Percentiles rank a stretch among this genome's conserved stretches.
These are phyloP conservation scores for Aspergillus sp. DNA, from an alignment of 2,329 filamentous ascomycete species.

Conservation along the genomic window DNA sequence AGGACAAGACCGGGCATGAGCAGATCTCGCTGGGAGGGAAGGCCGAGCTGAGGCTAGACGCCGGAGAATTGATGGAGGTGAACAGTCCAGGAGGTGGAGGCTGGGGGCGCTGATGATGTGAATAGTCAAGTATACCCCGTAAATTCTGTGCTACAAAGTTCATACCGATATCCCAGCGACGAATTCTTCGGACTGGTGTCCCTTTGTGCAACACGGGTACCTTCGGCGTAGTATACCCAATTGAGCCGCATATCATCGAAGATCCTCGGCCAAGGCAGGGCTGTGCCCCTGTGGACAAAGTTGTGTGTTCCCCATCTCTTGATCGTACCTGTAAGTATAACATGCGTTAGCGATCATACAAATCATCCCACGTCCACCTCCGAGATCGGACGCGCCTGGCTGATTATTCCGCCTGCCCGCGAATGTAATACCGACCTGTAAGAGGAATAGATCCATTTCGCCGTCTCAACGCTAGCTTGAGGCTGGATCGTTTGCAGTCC, in stretches of 20 bases:
- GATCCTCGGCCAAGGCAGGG: neutral
- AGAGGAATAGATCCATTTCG: neutral
- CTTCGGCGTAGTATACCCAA: neutral
- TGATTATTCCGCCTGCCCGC: neutral
- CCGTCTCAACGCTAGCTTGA: neutral
- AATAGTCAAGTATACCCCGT: neutral
- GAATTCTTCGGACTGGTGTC: neutral
- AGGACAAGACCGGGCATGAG: neutral
- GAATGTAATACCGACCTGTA: neutral
- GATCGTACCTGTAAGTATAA: neutral
- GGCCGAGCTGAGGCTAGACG: neutral
- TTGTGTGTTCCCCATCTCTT: neutral
- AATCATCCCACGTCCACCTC: no score
- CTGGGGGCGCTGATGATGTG: neutral
- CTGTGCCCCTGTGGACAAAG: neutral
- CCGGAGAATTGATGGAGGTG: neutral
- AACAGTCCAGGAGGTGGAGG: constrained; percentile 2
- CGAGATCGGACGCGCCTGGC: neutral
- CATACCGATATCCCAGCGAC: no score
- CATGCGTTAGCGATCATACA: neutral
- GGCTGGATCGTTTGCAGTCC: neutral
- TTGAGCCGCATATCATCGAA: neutral
- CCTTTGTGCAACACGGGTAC: neutral
- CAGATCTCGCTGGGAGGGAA: neutral
- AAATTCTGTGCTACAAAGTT: no score